Evolutionary conservation across 345 rosid genomes (phyloP).

Genomic region (Litchi chinensis): DNA sequence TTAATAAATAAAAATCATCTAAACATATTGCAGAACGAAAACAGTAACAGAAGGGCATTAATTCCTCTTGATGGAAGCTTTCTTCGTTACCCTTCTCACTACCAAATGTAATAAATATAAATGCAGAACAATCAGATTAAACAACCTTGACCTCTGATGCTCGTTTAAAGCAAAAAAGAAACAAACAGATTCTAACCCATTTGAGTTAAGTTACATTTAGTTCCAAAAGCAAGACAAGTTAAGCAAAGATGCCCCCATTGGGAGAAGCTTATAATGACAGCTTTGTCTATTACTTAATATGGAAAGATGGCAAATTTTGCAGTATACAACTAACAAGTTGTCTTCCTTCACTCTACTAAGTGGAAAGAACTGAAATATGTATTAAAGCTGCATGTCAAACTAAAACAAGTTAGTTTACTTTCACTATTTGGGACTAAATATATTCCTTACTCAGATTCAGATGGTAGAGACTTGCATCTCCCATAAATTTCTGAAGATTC

Average conservation of each 20-base stretch:
- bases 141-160: background rate
- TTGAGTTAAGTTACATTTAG: background rate
- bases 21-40: background rate
- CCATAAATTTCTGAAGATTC: constrained; percentile 84
- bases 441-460: background rate
- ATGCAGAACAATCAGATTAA: background rate
- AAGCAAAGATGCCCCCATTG: background rate
- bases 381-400: background rate
- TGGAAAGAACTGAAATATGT: no score
- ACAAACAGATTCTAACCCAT: background rate
- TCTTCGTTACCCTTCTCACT: background rate
- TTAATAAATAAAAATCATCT: background rate
- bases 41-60: background rate
- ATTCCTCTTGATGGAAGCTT: constrained; percentile 1
- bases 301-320: background rate
- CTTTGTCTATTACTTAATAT: background rate
- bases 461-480: constrained; percentile 46
- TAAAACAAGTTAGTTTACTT: no score
- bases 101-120: background rate
- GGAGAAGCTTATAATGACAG: background rate
- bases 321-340: background rate
- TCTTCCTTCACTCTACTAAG: background rate
- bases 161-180: background rate
- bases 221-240: background rate
- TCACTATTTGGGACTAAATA: background rate